Base-by-base conservation (phyloP, 2,329 filamentous ascomycete genomes). In the Scytalidium lignicola region DNA sequence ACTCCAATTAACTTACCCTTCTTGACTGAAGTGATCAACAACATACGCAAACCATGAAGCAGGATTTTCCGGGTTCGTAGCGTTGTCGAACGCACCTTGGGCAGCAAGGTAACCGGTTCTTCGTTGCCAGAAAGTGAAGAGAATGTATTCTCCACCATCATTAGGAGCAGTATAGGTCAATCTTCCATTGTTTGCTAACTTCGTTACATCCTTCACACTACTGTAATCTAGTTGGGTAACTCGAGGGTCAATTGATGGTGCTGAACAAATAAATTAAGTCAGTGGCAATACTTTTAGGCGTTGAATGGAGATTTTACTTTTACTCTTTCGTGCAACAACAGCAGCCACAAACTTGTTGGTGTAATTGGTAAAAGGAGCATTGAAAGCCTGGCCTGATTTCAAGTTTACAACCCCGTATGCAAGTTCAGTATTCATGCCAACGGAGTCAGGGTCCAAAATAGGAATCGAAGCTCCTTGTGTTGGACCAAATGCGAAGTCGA, bases 81-180 rank as follows among this genome's bases (percentile, higher is more conserved):
- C 32, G 15, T 37, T 37, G 15, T 37, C 15, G 46, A 48, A 48
- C 4, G 46, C 46, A 43, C 46, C 46, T 43, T 48, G 46, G 13
- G 47, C 47, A 20, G 47, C 47, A 18, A 44, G 41, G 23, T 48
- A 44, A n/a, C 47, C 47, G 2, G 47, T 48, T 21, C 41, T 22
- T 3, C 47, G 41, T 26, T 48, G 47, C 47, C 47, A 48, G 41
- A 48, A 48, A 2, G 41, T 21, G 22, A 48, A 44, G 2, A 48
- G 20, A 22, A 48, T 40, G 19, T 48, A 48, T 10, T 48, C 47
- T 32, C 20, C 22, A 13, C 46, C 46, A 44, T 48, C 41, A 23
- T 44, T 18, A n/a, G 41, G 47, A 39, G 47, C 19, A n/a, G 47
- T 48, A 39, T 44, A 48, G 18, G 32, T 44, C n/a, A 48, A 5